Conservation (phyloP, 2,329 filamentous ascomycete species). For the Aschersonia sp. region DNA sequence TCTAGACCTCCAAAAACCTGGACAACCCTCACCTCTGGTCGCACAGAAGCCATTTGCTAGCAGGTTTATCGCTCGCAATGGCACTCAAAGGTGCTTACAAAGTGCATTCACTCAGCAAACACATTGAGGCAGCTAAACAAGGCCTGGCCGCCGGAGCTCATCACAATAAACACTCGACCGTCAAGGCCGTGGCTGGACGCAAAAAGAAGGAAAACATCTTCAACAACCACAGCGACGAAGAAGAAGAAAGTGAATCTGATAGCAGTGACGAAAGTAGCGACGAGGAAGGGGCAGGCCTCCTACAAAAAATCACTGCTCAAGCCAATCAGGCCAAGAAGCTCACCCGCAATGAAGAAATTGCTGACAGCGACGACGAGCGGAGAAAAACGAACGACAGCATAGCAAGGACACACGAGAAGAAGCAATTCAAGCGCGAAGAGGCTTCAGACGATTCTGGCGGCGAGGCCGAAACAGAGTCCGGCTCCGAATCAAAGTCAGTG, state of each 20-base stretch:
- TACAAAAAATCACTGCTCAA: neutral
- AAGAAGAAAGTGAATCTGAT: slow-evolving; percentile 17
- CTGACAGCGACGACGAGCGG: slow-evolving; percentile 26
- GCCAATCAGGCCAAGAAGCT: slow-evolving; percentile 10
- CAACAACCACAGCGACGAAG: slow-evolving; percentile 19
- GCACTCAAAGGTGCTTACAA: slow-evolving; percentile 20
- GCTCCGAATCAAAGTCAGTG: slow-evolving; percentile 7
- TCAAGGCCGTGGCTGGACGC: slow-evolving; percentile 11
- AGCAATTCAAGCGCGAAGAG: slow-evolving; percentile 5
- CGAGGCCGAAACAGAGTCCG: slow-evolving; percentile 15
- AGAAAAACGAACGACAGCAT: slow-evolving; percentile 12
- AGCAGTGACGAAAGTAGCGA: neutral
- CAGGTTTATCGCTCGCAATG: slow-evolving; percentile 13
- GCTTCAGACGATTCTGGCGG: slow-evolving; percentile 11
- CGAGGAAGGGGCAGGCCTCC: neutral
- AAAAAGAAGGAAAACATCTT: slow-evolving; percentile 17
- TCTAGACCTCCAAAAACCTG: neutral
- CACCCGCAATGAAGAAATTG: slow-evolving; percentile 23
- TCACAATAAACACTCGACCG: slow-evolving; percentile 15
- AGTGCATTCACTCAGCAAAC: slow-evolving; percentile 21
- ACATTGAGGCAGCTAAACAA: slow-evolving; percentile 23
- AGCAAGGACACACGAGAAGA: slow-evolving; percentile 4
- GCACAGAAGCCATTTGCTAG: slow-evolving; percentile 1
- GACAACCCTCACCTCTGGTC: neutral
- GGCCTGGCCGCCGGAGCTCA: slow-evolving; percentile 17